phyloP scores from a whole-genome alignment of 176 grass and related monocot species.

The Thalia dealbata region DNA sequence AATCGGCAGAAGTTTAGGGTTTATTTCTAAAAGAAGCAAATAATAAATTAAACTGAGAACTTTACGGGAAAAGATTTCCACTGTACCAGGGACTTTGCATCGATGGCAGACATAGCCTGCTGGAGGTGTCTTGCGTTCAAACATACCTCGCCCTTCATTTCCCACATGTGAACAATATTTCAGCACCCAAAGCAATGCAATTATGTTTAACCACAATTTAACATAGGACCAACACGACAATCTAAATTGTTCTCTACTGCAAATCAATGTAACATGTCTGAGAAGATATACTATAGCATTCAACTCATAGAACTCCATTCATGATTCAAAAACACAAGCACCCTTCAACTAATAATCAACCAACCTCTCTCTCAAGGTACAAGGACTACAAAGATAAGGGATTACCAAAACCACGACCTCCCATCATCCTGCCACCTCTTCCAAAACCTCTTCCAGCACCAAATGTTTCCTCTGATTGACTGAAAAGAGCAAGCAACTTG shows the following conservation, averaged over 20 bases:
- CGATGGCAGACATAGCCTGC: constrained; percentile 92
- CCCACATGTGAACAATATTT: constrained; percentile 22
- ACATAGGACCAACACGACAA: background rate
- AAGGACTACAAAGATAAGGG: constrained; percentile 3
- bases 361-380: background rate
- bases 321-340: background rate
- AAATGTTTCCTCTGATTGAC: constrained; percentile 49
- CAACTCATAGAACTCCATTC: background rate
- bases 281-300: background rate
- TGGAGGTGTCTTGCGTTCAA: constrained; percentile 64
- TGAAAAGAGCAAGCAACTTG: constrained; percentile 16
- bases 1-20: constrained; percentile 11
- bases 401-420: constrained; percentile 83
- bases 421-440: constrained; percentile 69
- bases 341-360: background rate
- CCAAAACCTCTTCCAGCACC: constrained; percentile 67
- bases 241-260: background rate
- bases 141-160: constrained; percentile 50
- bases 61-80: background rate
- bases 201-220: background rate
- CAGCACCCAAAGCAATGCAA: constrained; percentile 13
- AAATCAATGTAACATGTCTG: background rate
- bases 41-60: background rate
- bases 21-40: background rate
- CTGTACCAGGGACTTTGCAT: constrained; percentile 81